Conservation (phyloP, 331 rosid genomes). For the Erythrophleum ivorense region DNA sequence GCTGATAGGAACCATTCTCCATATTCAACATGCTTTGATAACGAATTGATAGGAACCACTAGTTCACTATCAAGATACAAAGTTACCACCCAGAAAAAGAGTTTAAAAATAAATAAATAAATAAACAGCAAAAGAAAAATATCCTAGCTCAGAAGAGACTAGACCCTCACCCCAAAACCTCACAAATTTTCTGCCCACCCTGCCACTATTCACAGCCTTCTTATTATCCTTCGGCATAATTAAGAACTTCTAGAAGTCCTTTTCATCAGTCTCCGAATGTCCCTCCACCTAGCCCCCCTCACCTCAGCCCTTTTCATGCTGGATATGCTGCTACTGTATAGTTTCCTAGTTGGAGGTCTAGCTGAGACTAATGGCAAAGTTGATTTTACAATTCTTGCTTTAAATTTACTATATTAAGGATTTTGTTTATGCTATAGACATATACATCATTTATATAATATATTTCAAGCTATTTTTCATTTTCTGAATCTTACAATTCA, state of each 20-base stretch:
- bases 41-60: too few species aligned
- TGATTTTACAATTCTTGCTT: not conserved
- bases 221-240: not conserved
- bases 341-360: not conserved
- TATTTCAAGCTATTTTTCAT: not conserved
- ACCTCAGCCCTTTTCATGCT: not conserved
- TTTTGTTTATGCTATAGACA: not conserved
- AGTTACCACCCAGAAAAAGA: too few species aligned
- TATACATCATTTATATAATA: not conserved
- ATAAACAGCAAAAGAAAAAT: not conserved
- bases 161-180: not conserved
- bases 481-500: not conserved
- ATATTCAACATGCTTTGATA: too few species aligned
- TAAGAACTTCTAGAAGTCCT: not conserved
- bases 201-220: not conserved
- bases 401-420: not conserved
- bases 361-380: too few species aligned
- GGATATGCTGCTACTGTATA: not conserved
- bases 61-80: too few species aligned
- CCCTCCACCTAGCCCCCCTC: not conserved
- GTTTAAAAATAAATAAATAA: too few species aligned
- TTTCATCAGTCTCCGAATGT: not conserved
- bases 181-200: not conserved
- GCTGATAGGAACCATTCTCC: too few species aligned
- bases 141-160: not conserved